These are phyloP conservation scores for Rosa rugosa DNA, from an alignment of 306 rosid species.

Conservation along the genomic window DNA sequence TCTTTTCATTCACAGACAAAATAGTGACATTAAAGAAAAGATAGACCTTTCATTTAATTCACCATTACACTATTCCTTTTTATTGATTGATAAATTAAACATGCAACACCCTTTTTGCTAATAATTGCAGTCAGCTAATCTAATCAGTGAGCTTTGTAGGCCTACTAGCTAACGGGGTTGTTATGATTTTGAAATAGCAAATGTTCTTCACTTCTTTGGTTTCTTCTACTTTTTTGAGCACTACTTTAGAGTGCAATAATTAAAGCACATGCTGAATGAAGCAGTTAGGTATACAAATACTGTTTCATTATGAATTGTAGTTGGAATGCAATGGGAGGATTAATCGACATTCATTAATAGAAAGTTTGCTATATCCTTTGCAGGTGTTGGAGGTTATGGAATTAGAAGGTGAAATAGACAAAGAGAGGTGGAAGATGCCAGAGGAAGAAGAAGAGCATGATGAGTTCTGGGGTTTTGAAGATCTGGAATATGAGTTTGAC, in stretches of 20 bases:
- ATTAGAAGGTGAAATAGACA: conserved; percentile 55
- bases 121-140: conserved; percentile 7
- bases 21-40: not conserved
- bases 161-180: conserved; percentile 8
- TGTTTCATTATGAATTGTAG: not conserved
- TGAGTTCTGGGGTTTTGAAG: conserved; percentile 90
- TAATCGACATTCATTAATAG: not conserved
- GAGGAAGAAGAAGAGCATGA: conserved; percentile 74
- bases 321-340: not conserved
- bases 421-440: conserved; percentile 81
- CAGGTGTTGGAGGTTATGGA: conserved; percentile 86
- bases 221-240: not conserved
- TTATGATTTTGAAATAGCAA: conserved; percentile 11
- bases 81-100: not conserved
- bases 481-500: conserved; percentile 76
- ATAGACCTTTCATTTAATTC: not conserved
- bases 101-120: not conserved
- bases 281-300: not conserved
- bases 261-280: not conserved
- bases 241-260: conserved; percentile 7
- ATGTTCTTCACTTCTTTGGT: not conserved
- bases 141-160: conserved; percentile 24
- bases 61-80: not conserved
- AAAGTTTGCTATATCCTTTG: conserved; percentile 4
- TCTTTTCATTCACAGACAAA: conserved; percentile 3